Evolutionary conservation across 805 yeast species (phyloP), one percentile per base, ranked within the genome.

Genomic region (Lipomyces anomalus): DNA sequence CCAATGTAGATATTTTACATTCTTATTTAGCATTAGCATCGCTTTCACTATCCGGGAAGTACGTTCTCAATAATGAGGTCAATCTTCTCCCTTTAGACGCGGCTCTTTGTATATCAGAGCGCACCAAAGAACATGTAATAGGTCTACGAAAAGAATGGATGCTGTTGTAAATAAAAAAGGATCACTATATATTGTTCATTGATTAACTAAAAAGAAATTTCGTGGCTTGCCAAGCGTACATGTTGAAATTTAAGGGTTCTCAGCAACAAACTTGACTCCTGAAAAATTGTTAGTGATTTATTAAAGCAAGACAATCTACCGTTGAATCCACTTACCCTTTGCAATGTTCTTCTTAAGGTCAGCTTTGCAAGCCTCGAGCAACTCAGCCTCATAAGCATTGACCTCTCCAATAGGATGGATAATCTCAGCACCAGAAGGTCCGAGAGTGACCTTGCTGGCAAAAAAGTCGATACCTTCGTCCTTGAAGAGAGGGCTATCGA

Each of bases 401-500:
- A 87, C 67, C 57, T 72, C 68, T 63, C 95, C 94, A 62, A 92
- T 73, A 29, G 69, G 63, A 56, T 80, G 83, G 58, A 82, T 67
- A 60, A 71, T 69, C 66, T 73, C 73, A 59, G 80, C 86, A 71
- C 92, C 92, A 53, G 78, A 76, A 50, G 75, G 75, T 59, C 97
- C 97, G 64, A 90, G 80, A 60, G 95, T 84, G 58, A 92, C 94
- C 71, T 80, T 82, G 58, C 96, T 83, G 44, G 97, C 88, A 76
- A 92, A 92, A 84, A 89, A 92, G 55, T 87, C 90, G 62, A 92
- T 84, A 66, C 97, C 97, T 74, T 89, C 95, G 46, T 66, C 63
- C 75, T 80, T 79, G 80, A 78, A 83, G 65, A 82, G 74, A 57
- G 90, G 90, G 52, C 84, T 78, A 69, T 83, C 75, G 57, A 75